Evolutionary conservation across 75 land plant genomes (phyloP).

Genomic region (Picea sitchensis): DNA sequence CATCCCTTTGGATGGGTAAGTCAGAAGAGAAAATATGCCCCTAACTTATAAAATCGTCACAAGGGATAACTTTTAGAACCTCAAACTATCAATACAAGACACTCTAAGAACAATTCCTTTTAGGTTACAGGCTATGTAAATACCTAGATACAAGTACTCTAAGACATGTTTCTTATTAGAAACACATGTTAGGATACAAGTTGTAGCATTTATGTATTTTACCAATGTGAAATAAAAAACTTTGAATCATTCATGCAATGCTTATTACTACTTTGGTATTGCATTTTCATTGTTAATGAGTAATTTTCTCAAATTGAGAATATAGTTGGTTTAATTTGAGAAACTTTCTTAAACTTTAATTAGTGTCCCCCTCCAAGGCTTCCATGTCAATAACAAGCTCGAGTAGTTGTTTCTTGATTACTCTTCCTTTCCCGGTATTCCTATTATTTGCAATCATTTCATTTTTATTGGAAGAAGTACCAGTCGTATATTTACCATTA

Average conservation of each 20-base stretch:
- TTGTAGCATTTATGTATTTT: background rate
- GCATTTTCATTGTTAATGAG: no score
- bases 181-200: background rate
- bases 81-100: constrained; percentile 32
- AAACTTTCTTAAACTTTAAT: background rate
- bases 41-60: constrained; percentile 30
- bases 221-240: background rate
- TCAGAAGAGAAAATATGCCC: constrained; percentile 65
- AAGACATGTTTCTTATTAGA: background rate
- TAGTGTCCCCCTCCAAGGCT: background rate
- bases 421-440: constrained; percentile 3
- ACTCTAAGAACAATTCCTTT: constrained; percentile 33
- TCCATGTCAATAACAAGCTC: background rate
- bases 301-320: background rate
- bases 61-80: constrained; percentile 46
- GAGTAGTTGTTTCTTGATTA: background rate
- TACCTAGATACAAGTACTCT: constrained; percentile 24
- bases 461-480: background rate
- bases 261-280: no score
- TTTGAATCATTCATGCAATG: no score
- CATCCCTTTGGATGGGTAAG: constrained; percentile 58
- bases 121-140: constrained; percentile 24
- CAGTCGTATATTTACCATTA: background rate
- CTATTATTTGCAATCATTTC: background rate
- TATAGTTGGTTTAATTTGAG: background rate